phyloP scores from a whole-genome alignment of 2,329 filamentous ascomycete species.

The Aspergillus sp. region DNA sequence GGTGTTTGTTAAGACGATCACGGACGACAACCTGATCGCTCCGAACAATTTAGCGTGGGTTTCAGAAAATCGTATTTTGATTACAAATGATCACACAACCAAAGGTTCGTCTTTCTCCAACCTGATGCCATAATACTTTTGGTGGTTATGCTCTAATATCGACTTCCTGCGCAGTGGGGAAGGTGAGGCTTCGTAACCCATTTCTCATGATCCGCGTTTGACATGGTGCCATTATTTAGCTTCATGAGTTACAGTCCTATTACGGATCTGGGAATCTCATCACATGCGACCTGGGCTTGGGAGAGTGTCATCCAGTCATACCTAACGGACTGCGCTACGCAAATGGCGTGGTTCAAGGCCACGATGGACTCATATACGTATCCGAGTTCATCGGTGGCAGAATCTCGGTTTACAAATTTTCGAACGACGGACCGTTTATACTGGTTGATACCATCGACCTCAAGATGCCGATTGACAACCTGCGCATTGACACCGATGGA shows the following conservation, averaged over 20 bases:
- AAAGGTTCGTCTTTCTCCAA: not conserved
- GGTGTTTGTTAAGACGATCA: not conserved
- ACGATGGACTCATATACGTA: not conserved
- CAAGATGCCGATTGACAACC: not conserved
- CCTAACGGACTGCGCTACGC: not conserved
- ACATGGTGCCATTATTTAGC: not conserved
- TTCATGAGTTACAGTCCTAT: not conserved
- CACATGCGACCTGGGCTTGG: not conserved
- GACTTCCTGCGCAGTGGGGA: not conserved
- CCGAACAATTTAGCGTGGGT: not conserved
- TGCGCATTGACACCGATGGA: not conserved
- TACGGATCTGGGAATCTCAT: not conserved
- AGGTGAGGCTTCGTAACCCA: not conserved
- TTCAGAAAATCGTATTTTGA: not conserved
- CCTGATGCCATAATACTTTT: not conserved
- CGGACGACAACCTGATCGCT: not conserved
- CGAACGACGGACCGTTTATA: not conserved
- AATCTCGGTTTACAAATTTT: not conserved
- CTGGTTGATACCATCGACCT: not conserved
- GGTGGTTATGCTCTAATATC: not conserved
- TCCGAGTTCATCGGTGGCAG: not conserved
- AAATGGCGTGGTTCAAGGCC: not conserved
- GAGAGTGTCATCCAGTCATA: not conserved
- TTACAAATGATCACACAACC: not conserved
- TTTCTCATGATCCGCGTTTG: not conserved